These are phyloP conservation scores for Solanum clarkiae DNA, from an alignment of 257 asterid species.

Conservation along the genomic window DNA sequence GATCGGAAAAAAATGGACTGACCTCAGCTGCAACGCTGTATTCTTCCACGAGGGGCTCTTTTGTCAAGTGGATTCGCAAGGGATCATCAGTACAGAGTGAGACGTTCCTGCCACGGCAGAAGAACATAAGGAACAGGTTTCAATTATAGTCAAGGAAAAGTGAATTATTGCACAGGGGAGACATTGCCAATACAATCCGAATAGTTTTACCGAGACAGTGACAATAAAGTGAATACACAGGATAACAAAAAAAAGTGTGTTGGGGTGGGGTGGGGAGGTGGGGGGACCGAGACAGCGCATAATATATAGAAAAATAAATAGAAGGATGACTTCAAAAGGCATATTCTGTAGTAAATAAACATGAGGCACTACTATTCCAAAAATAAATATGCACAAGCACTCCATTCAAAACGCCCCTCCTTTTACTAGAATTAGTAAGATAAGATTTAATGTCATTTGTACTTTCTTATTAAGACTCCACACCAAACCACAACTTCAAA, in stretches of 20 bases:
- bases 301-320: not conserved
- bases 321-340: not conserved
- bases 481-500: too few relatives aligned
- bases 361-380: too few relatives aligned
- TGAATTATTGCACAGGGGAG: slow-evolving; percentile 93
- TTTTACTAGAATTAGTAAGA: too few relatives aligned
- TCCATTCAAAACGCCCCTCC: too few relatives aligned
- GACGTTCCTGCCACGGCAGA: slow-evolving; percentile 83
- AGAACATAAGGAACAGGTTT: slow-evolving; percentile 82
- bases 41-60: slow-evolving; percentile 94
- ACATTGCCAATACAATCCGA: slow-evolving; percentile 94
- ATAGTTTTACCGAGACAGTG: not conserved
- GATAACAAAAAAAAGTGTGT: not conserved
- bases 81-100: slow-evolving; percentile 86
- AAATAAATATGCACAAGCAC: too few relatives aligned
- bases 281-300: not conserved
- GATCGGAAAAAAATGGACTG: not conserved
- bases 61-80: slow-evolving; percentile 82
- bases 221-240: not conserved
- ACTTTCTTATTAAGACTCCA: too few relatives aligned
- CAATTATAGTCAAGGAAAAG: slow-evolving; percentile 84
- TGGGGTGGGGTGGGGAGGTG: not conserved
- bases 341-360: not conserved
- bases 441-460: too few relatives aligned
- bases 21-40: slow-evolving; percentile 95